Evolutionary conservation across 768 basidiomycete genomes (phyloP).

Genomic region (Podaxis sp.): DNA sequence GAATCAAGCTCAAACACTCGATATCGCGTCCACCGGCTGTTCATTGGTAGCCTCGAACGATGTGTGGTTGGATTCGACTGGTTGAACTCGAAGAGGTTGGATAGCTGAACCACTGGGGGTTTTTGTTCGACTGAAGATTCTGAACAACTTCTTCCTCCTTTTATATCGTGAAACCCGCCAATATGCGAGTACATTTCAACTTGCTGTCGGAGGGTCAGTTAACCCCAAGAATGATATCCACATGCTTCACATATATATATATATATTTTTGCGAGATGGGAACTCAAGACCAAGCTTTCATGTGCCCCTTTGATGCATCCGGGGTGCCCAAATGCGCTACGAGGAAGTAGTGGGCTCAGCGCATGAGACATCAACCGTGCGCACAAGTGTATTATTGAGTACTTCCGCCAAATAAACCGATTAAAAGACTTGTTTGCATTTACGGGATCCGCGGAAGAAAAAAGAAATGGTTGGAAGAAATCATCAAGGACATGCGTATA

Average conservation of each 20-base stretch:
- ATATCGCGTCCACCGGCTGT: background rate
- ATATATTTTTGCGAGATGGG: background rate
- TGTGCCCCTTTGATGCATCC: too few relatives aligned
- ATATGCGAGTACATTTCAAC: background rate
- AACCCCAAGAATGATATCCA: background rate
- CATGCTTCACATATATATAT: background rate
- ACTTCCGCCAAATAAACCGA: conserved; percentile 10
- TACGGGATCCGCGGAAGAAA: conserved; percentile 28
- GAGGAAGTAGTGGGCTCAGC: background rate
- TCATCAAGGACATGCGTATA: conserved; percentile 34
- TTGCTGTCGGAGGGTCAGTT: background rate
- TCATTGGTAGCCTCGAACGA: background rate
- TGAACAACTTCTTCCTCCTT: background rate
- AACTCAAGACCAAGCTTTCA: too few relatives aligned
- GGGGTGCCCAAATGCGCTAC: too few relatives aligned
- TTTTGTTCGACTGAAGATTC: conserved; percentile 19
- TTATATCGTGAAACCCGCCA: conserved; percentile 9
- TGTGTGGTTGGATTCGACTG: background rate
- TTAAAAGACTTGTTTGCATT: conserved; percentile 21
- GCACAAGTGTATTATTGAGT: conserved; percentile 6
- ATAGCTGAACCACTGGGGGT: conserved; percentile 13
- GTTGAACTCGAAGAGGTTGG: background rate
- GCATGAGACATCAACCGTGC: background rate
- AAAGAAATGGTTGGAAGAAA: conserved; percentile 20
- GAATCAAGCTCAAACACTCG: background rate